phyloP scores from a whole-genome alignment of 441 rosid genomes.

The Adansonia madagascariensis region DNA sequence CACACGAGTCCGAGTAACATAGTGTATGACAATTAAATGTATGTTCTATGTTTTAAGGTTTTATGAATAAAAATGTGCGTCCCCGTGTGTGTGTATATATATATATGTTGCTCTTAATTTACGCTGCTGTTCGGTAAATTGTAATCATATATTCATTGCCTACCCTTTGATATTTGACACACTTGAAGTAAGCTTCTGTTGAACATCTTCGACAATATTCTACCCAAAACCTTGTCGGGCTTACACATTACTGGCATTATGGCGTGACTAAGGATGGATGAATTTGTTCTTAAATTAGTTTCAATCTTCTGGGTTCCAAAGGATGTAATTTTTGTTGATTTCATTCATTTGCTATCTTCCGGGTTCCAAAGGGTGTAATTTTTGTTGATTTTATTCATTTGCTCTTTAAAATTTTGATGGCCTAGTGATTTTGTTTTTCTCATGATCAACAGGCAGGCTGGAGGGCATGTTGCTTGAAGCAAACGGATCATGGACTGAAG shows the following conservation, averaged over 20 bases:
- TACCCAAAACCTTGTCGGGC: background rate
- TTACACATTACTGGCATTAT: background rate
- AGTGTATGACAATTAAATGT: conserved; percentile 5
- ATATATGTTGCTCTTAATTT: background rate
- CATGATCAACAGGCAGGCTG: conserved; percentile 63
- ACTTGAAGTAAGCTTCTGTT: background rate
- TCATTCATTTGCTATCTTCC: background rate
- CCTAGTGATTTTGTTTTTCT: conserved; percentile 22
- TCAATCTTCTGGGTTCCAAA: background rate
- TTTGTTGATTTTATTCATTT: background rate
- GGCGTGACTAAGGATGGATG: background rate
- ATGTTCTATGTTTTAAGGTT: conserved; percentile 9
- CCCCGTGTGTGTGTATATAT: background rate
- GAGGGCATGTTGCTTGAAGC: conserved; percentile 90
- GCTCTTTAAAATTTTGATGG: background rate
- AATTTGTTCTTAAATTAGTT: background rate
- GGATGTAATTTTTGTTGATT: background rate
- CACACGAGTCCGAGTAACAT: no score
- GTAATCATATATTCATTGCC: conserved; percentile 9
- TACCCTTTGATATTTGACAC: conserved; percentile 6
- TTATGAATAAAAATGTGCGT: background rate
- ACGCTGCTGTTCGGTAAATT: background rate
- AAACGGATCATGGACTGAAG: conserved; percentile 87
- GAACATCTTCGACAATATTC: background rate
- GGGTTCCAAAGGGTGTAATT: background rate